A percentile compares a stretch with the other conserved stretches of the same genome.
These are phyloP conservation scores for Saccharum spontaneum DNA, from an alignment of 176 grass and related monocot genomes.

Conservation along the genomic window DNA sequence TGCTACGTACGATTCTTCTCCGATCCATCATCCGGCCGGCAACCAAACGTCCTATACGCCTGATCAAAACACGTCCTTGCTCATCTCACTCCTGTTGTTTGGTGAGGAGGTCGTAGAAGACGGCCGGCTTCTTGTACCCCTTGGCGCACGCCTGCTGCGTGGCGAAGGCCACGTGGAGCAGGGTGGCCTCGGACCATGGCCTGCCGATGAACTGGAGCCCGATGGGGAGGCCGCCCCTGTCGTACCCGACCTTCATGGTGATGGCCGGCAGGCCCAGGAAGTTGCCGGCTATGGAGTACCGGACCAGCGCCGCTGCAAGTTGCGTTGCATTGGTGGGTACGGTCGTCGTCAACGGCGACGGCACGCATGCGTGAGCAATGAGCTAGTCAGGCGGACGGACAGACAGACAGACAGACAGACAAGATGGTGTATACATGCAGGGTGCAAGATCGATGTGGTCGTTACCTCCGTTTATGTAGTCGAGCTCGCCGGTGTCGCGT, in stretches of 20 bases:
- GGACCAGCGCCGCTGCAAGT: slow-evolving; percentile 65
- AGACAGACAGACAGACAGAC: no score
- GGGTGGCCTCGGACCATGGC: slow-evolving; percentile 90
- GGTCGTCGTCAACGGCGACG: neutral
- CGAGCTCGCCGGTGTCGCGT: slow-evolving; percentile 65
- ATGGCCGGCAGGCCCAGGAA: slow-evolving; percentile 94
- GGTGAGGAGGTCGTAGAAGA: slow-evolving; percentile 89
- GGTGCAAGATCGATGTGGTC: no score
- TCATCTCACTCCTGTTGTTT: neutral
- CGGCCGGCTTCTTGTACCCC: slow-evolving; percentile 59
- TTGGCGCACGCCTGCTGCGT: slow-evolving; percentile 67
- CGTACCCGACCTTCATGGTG: slow-evolving; percentile 84
- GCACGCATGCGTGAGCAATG: no score
- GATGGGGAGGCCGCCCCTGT: slow-evolving; percentile 76
- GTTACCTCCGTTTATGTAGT: slow-evolving; percentile 99
- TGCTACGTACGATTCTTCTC: no score
- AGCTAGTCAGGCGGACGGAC: no score
- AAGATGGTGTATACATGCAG: no score
- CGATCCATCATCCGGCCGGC: no score
- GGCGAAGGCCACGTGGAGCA: slow-evolving; percentile 85
- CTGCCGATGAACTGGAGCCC: slow-evolving; percentile 95
- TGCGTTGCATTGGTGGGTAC: neutral
- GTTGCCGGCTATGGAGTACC: slow-evolving; percentile 97
- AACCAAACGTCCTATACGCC: no score
- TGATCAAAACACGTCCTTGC: no score